phyloP scores from a whole-genome alignment of 129 eudicot genomes.

The Flaveria ramosissima region DNA sequence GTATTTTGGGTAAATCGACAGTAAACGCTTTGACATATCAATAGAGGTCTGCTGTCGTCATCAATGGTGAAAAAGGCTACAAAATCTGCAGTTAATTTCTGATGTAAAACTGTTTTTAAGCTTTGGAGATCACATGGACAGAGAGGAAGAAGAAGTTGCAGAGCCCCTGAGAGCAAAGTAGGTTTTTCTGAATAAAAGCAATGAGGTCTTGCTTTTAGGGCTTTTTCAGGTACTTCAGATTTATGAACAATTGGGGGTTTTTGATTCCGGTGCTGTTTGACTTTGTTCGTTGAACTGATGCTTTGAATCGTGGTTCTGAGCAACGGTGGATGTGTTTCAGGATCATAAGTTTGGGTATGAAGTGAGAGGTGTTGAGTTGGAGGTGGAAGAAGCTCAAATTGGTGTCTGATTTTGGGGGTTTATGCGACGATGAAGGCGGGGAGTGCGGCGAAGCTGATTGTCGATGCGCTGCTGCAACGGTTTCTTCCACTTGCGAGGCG shows the following conservation, averaged over 20 bases:
- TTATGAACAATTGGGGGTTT: conserved; percentile 9
- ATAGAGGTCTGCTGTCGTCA: conserved; percentile 39
- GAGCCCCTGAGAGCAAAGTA: conserved; percentile 16
- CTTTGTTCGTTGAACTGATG: conserved; percentile 16
- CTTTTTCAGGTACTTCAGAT: conserved; percentile 40
- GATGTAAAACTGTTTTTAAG: conserved; percentile 12
- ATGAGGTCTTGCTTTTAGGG: conserved; percentile 25
- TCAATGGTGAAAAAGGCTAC: conserved; percentile 36
- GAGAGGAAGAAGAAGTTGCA: conserved; percentile 35
- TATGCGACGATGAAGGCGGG: conserved; percentile 78
- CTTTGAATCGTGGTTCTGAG: conserved; percentile 6
- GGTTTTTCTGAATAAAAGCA: conserved; percentile 2
- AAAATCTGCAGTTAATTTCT: conserved; percentile 21
- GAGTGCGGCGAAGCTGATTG: conserved; percentile 94
- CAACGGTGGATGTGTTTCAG: conserved; percentile 19
- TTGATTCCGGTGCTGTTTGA: conserved; percentile 14
- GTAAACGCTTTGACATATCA: conserved; percentile 30
- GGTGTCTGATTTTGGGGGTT: conserved; percentile 31
- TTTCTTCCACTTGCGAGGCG: conserved; percentile 98
- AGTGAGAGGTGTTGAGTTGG: conserved; percentile 30
- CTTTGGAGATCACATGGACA: conserved; percentile 42
- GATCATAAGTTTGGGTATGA: conserved; percentile 36
- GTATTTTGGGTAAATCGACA: conserved; percentile 26
- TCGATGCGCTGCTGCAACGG: conserved; percentile 90
- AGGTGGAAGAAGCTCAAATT: conserved; percentile 31